Base-by-base conservation (phyloP, 164 flowering plant genomes). In the Sextonia rubra region DNA sequence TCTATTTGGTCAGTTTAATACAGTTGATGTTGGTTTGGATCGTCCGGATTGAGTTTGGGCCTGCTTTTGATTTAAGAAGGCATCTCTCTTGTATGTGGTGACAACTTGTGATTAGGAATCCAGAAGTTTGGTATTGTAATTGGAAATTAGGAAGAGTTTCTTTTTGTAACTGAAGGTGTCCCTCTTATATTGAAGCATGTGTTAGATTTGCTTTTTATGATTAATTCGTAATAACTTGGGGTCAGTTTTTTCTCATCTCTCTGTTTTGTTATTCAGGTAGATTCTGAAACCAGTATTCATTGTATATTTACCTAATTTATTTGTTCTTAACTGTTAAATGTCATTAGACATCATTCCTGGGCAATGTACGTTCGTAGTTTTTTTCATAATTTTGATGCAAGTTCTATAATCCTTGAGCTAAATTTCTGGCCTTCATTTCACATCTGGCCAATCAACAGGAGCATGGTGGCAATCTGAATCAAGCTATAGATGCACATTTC, bases 401-500 rank as follows among this genome's bases (percentile, higher is more conserved):
- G 18, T 27, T 64, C n/a, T 15, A 27, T 27, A 27, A 27, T 14
- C 44, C 44, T 8, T 64, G 3, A 27, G 14, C 67, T 15, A 2
- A 64, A 27, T 15, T 15, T 27, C 30, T 6, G 20, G 26, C 26
- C 65, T 23, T 25, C 26, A 27, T 12, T 17, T 64, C 18, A 64
- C 44, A 64, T 64, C n/a, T 30, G 37, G 18, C 67, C 9, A 64
- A 27, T 27, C 20, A 69, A 20, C 85, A 92, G 97, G 97, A 85
- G 77, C 91, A 88, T 82, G 88, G 82, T 60, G 95, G 97, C 5
- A 83, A 92, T 85, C 93, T 94, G 75, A 92, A 89, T 82, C 87
- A 79, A 81, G 99, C 99, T 71, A 86, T 94, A 55, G 87, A 94
- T 86, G 90, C 94, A 27, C 76, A 90, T 82, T 92, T 91, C 78